Base-by-base conservation (phyloP, 306 rosid genomes). In the Glycine latifolia region DNA sequence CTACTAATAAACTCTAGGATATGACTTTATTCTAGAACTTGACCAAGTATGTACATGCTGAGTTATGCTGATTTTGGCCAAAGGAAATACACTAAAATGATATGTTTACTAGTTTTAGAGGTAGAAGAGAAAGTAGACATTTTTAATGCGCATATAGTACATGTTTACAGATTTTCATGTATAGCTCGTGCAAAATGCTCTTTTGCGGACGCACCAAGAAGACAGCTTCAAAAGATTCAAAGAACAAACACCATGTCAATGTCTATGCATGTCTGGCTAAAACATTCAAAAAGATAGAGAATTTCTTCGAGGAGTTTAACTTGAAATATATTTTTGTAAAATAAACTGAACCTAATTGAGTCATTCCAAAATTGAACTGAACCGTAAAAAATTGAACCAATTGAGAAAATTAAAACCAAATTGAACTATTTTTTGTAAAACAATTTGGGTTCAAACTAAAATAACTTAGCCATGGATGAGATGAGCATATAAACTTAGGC, bases 171-270 rank as follows among this genome's bases (percentile, higher is more conserved):
- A 26, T 73, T 1, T 56, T 58, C 11, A 39, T 35, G 31, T 26
- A 26, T 26, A 43, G 67, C 8, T 63, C 10, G 4, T 5, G n/a
- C 69, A 35, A 11, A 11, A 63, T 13, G 17, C 17, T 61, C 69
- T 63, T 63, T 12, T 35, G 68, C 44, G n/a, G 53, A 20, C 48
- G 56, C 44, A 61, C 48, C 33, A 81, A 54, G 70, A 16, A 20
- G 56, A 46, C 72, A 58, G 9, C 10, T 58, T 46, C 1, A 2
- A 7, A 15, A 16, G 11, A 68, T 2, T 66, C 10, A 26, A 26
- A 20, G 20, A 20, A 26, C 31, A 11, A 43, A 54, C 8, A 33
- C 7, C 54, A 75, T 16, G 16, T 3, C 54, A 55, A 16, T 16
- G 6, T 43, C 47, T 43, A 43, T 43, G 9, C 7, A 43, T 43